Evolutionary conservation across 2,329 filamentous ascomycete species (phyloP), one percentile per base, ranked within the genome.

Genomic region (Calonectria crousiana): DNA sequence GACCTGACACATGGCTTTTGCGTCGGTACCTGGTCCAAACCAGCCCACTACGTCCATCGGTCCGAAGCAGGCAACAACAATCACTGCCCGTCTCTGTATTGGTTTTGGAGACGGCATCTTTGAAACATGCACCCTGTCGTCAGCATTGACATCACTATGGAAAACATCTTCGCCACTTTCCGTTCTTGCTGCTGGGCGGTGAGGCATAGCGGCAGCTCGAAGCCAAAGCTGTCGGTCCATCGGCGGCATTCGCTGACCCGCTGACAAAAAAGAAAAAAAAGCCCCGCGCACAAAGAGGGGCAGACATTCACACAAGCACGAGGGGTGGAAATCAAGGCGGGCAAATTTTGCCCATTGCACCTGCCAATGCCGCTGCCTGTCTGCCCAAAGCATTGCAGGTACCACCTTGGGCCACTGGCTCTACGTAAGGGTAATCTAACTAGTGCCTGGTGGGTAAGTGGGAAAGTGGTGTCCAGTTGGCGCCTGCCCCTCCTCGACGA

Each of bases 271-370:
- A 28, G n/a, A 75, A 67, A 73, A 71, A 69, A 73, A 52, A 58
- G 69, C 79, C 79, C 79, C 71, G 71, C 71, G 66, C 67, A 58
- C 65, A 47, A 68, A 68, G 70, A 72, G 70, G 70, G 70, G 70
- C 38, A 66, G 52, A 36, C 23, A 69, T 51, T 51, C 26, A 62
- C 26, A 58, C n/a, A 62, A 53, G 23, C 28, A 60, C 30, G 62
- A 71, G 69, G 69, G 64, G 69, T 41, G 23, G 23, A 62, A 41
- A 62, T 30, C 52, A 51, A 64, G 36, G 34, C 52, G 38, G 49
- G 51, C 65, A 65, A 71, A 60, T 62, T 60, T 62, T 30, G n/a
- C 36, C 58, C 34, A 10, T 23, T 34, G 62, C 20, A 20, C 10
- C 30, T 56, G 52, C 28, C 6, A 30, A 18, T 32, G 16, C 52